Evolutionary conservation across 164 flowering plant genomes (phyloP).

Genomic region (Malania oleifera): DNA sequence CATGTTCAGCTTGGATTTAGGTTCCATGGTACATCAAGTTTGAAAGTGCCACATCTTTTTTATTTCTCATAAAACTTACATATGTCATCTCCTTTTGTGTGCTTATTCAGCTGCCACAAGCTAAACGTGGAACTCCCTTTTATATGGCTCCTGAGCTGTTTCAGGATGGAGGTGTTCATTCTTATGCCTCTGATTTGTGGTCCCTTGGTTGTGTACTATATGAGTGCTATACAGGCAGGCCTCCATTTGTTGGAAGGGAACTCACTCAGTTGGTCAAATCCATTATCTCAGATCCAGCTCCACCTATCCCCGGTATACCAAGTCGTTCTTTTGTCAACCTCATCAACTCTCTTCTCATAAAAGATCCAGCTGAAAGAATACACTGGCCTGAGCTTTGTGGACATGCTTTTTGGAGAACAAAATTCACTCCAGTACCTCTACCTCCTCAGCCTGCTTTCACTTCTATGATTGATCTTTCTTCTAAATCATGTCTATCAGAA

Average conservation of each 20-base stretch:
- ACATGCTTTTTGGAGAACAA: constrained; percentile 83
- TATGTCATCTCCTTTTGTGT: constrained; percentile 4
- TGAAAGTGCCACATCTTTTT: background rate
- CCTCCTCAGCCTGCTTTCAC: constrained; percentile 93
- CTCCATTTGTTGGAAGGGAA: constrained; percentile 86
- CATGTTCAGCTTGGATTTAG: background rate
- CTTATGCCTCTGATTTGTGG: constrained; percentile 98
- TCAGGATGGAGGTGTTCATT: constrained; percentile 95
- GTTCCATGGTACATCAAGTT: background rate
- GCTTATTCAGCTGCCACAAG: constrained; percentile 66
- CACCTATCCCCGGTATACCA: constrained; percentile 77
- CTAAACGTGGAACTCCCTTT: constrained; percentile 95
- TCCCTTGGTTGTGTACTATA: constrained; percentile 96
- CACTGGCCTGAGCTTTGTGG: constrained; percentile 85
- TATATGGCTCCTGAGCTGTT: constrained; percentile 99
- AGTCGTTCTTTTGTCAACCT: constrained; percentile 69
- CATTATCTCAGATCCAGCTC: constrained; percentile 74
- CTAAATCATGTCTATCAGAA: constrained; percentile 67
- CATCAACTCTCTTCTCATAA: constrained; percentile 69
- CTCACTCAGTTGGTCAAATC: constrained; percentile 88
- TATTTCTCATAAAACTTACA: background rate
- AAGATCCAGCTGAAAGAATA: constrained; percentile 92
- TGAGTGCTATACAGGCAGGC: constrained; percentile 90
- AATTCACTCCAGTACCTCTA: constrained; percentile 44
- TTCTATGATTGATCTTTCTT: constrained; percentile 54